A percentile compares a stretch with the other conserved stretches of the same genome.
These are phyloP conservation scores for Rhododendron mucronatum DNA, from an alignment of 148 eudicot genomes.

Conservation along the genomic window DNA sequence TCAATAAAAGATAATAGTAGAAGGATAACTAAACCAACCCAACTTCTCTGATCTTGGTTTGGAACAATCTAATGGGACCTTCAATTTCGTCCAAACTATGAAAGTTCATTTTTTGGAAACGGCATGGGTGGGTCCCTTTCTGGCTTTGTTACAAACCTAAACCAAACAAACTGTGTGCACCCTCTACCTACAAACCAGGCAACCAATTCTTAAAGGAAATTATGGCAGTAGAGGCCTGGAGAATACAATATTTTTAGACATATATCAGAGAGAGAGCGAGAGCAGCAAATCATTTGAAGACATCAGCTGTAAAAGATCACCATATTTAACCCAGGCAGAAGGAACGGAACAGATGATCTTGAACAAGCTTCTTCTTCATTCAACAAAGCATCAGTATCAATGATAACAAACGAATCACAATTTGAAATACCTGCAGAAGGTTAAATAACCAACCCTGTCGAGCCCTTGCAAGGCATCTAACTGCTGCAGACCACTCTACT, in stretches of 20 bases:
- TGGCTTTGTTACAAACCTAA: not conserved
- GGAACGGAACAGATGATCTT: too few relatives aligned
- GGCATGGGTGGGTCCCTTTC: not conserved
- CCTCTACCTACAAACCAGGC: not conserved
- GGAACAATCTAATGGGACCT: not conserved
- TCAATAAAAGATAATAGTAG: not conserved
- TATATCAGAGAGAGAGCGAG: not conserved
- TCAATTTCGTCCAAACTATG: not conserved
- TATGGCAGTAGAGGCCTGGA: not conserved
- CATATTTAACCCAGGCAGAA: not conserved
- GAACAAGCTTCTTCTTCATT: too few relatives aligned
- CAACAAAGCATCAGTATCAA: not conserved
- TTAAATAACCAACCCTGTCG: constrained; percentile 58
- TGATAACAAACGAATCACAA: not conserved
- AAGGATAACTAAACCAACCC: not conserved
- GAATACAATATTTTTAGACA: not conserved
- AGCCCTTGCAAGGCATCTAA: constrained; percentile 72
- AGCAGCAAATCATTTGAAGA: not conserved
- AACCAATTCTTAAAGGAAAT: not conserved
- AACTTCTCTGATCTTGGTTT: not conserved
- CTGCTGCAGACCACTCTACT: constrained; percentile 62
- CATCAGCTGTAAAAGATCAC: not conserved
- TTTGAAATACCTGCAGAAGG: constrained; percentile 54
- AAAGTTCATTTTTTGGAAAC: not conserved
- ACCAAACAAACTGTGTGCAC: not conserved